These are phyloP conservation scores for Rheum nobile DNA, from an alignment of 148 eudicot species.

Conservation along the genomic window DNA sequence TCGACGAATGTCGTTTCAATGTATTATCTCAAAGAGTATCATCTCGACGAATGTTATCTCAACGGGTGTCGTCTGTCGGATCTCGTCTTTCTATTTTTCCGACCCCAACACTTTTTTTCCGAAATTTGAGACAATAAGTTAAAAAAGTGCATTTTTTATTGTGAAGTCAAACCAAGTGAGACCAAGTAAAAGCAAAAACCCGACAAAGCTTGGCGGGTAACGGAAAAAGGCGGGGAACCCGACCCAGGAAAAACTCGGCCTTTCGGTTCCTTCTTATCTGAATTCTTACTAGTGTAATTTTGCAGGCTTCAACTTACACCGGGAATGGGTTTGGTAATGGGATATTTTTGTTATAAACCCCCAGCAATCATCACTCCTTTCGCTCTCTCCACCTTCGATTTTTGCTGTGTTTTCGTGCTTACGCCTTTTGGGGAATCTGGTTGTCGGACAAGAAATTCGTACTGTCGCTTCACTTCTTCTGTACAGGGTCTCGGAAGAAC, in stretches of 20 bases:
- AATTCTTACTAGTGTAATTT: not conserved
- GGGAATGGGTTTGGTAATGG: not conserved
- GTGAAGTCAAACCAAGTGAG: not conserved
- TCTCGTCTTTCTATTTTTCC: no score
- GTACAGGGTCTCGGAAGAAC: no score
- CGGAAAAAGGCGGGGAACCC: conserved; percentile 1
- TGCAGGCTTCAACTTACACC: not conserved
- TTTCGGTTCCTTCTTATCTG: not conserved
- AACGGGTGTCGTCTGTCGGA: no score
- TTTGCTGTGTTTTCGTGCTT: not conserved
- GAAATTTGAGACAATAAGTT: no score
- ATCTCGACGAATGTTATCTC: no score
- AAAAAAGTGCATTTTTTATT: no score
- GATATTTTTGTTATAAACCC: not conserved
- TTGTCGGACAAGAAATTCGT: not conserved
- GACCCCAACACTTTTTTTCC: no score
- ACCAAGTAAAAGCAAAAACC: not conserved
- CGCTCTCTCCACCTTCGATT: not conserved
- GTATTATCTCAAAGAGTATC: no score
- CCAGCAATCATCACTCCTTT: not conserved
- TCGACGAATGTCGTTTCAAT: no score
- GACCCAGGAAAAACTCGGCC: not conserved
- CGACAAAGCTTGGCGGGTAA: not conserved
- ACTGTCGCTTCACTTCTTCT: not conserved
- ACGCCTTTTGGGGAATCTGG: not conserved